phyloP scores from a whole-genome alignment of 208 protist species.

The Porcisia hertigi region DNA sequence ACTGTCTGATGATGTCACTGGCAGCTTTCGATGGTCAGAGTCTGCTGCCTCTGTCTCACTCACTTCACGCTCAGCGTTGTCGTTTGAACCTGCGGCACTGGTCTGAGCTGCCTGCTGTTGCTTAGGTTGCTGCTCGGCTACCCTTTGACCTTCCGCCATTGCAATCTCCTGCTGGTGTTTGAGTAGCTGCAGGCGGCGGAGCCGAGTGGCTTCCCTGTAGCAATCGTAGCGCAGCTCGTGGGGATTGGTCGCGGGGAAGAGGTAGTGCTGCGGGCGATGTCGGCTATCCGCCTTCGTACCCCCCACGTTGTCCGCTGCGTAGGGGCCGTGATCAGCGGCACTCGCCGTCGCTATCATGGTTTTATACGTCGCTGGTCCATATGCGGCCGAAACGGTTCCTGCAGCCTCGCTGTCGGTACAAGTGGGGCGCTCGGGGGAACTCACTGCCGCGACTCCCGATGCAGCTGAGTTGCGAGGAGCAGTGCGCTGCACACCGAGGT shows the following conservation, averaged over 20 bases:
- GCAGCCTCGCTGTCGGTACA: background rate
- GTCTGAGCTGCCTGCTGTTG: background rate
- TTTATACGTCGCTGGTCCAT: background rate
- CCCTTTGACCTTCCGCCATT: slow-evolving; percentile 7
- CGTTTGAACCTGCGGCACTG: slow-evolving; percentile 6
- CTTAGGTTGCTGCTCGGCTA: slow-evolving; percentile 2
- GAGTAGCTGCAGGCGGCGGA: slow-evolving; percentile 18
- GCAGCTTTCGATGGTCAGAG: slow-evolving; percentile 3
- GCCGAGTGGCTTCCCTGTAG: slow-evolving; percentile 24
- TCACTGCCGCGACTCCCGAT: background rate
- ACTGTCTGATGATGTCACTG: background rate
- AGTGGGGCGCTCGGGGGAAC: background rate
- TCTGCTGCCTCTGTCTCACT: slow-evolving; percentile 1
- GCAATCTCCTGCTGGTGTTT: slow-evolving; percentile 10
- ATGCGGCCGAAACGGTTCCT: slow-evolving; percentile 14
- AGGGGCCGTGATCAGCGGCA: background rate
- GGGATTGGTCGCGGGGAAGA: slow-evolving; percentile 57
- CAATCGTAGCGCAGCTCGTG: slow-evolving; percentile 54
- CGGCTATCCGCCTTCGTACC: background rate
- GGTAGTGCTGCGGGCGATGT: slow-evolving; percentile 6
- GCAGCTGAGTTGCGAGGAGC: slow-evolving; percentile 12
- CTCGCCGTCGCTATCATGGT: background rate
- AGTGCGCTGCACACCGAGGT: slow-evolving; percentile 16
- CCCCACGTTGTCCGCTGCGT: background rate
- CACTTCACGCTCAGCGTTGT: slow-evolving; percentile 7